These are phyloP conservation scores for Strobilomyces echinocephalus DNA, from an alignment of 768 basidiomycete species.

Conservation along the genomic window DNA sequence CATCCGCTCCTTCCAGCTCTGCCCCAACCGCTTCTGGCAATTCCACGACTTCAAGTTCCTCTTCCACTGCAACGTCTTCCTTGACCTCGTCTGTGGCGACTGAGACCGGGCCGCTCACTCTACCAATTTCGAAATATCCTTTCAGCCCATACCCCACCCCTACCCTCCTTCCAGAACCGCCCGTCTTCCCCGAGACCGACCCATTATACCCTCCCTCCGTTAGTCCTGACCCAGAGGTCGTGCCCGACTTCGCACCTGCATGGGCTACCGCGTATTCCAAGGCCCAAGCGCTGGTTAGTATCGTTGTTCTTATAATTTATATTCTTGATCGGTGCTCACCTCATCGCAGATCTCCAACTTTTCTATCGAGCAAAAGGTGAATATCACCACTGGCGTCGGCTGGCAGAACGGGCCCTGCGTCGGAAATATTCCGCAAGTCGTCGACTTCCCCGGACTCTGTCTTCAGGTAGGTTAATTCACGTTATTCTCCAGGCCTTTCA, in stretches of 20 bases:
- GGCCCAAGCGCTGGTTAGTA: slow-evolving; percentile 49
- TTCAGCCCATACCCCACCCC: slow-evolving; percentile 64
- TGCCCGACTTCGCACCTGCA: slow-evolving; percentile 46
- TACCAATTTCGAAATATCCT: slow-evolving; percentile 38
- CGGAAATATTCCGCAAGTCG: slow-evolving; percentile 57
- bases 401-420: slow-evolving; percentile 58
- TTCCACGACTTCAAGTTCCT: background rate
- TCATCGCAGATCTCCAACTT: slow-evolving; percentile 39
- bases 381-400: slow-evolving; percentile 56
- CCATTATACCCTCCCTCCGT: slow-evolving; percentile 56
- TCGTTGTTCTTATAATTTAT: background rate
- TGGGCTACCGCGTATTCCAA: slow-evolving; percentile 59
- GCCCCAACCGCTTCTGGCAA: background rate
- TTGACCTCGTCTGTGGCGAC: slow-evolving; percentile 7
- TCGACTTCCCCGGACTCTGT: slow-evolving; percentile 62
- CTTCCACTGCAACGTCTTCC: slow-evolving; percentile 8
- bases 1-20: too few species aligned
- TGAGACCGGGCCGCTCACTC: slow-evolving; percentile 23
- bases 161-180: slow-evolving; percentile 47
- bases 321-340: background rate
- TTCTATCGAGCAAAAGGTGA: slow-evolving; percentile 61
- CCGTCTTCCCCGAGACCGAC: slow-evolving; percentile 49
- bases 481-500: background rate
- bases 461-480: slow-evolving; percentile 45
- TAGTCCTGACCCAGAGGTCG: slow-evolving; percentile 31